These are phyloP conservation scores for Citrus mangshanensis DNA, from an alignment of 345 rosid genomes.

Conservation along the genomic window DNA sequence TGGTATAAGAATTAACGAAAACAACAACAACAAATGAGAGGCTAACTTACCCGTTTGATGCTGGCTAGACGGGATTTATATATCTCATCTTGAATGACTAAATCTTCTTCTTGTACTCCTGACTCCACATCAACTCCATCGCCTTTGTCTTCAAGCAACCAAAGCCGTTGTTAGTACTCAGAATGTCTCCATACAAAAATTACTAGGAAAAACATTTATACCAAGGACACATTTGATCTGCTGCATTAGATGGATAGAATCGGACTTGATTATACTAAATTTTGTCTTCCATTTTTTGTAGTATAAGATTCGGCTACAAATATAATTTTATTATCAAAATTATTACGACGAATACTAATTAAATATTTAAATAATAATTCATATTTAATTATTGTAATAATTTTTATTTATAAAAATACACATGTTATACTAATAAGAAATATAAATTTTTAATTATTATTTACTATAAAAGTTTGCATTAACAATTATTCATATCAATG, in stretches of 20 bases:
- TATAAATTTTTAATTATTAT: too few species aligned
- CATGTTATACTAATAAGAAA: neutral
- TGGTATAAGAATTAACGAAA: slow-evolving; percentile 2
- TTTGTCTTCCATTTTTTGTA: neutral
- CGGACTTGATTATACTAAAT: neutral
- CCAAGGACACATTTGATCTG: neutral
- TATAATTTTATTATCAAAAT: too few species aligned
- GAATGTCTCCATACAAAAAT: slow-evolving; percentile 1
- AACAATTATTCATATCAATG: neutral
- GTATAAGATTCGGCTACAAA: too few species aligned
- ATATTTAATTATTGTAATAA: too few species aligned
- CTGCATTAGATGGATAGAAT: neutral
- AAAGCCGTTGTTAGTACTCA: slow-evolving; percentile 18
- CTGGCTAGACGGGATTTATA: slow-evolving; percentile 89
- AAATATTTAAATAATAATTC: too few species aligned
- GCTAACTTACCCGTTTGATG: slow-evolving; percentile 84
- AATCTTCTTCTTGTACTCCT: slow-evolving; percentile 83
- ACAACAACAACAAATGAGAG: slow-evolving; percentile 12
- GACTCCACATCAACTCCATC: slow-evolving; percentile 73
- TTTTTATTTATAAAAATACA: too few species aligned
- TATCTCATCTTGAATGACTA: slow-evolving; percentile 86
- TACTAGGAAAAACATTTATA: neutral
- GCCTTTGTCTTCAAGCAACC: slow-evolving; percentile 69
- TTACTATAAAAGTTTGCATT: too few species aligned
- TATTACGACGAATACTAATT: too few species aligned